A percentile compares a stretch with the other conserved stretches of the same genome.
phyloP scores from a whole-genome alignment of 176 grass and related monocot genomes.

The Bonia amplexicaulis region DNA sequence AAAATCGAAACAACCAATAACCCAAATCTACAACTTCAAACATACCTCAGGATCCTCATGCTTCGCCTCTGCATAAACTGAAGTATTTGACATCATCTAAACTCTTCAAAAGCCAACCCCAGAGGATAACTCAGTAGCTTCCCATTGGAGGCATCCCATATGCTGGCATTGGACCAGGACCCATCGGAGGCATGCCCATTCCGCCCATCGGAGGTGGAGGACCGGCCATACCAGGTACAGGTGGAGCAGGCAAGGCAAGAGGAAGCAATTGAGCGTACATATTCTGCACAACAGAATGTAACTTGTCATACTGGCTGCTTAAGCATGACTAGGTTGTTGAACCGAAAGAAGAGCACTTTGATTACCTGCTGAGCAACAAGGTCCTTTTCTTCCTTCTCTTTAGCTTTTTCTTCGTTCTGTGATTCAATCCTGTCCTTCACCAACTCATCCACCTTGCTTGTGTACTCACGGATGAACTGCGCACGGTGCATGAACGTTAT shows the following conservation, averaged over 20 bases:
- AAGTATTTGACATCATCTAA: conserved; percentile 11
- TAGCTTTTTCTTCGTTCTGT: conserved; percentile 66
- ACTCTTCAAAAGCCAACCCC: neutral
- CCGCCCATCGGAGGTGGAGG: conserved; percentile 54
- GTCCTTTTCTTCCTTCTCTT: conserved; percentile 89
- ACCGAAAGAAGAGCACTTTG: neutral
- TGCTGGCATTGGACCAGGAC: too few species aligned
- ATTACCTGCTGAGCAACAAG: conserved; percentile 88
- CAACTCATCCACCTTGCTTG: conserved; percentile 84
- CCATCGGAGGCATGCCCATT: conserved; percentile 86
- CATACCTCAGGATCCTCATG: neutral
- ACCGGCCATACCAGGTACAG: conserved; percentile 61
- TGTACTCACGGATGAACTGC: conserved; percentile 93
- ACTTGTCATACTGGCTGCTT: neutral
- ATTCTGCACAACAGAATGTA: conserved; percentile 51
- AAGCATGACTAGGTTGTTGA: neutral
- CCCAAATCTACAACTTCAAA: conserved; percentile 35
- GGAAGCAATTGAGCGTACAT: conserved; percentile 97
- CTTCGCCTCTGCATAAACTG: neutral
- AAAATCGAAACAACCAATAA: conserved; percentile 40
- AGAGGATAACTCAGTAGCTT: conserved; percentile 48
- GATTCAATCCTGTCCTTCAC: conserved; percentile 87
- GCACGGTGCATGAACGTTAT: neutral
- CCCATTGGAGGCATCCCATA: conserved; percentile 74
- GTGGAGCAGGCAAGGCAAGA: conserved; percentile 85